Evolutionary conservation across 176 grass and related monocot genomes (phyloP).

Genomic region (Musa acuminata): DNA sequence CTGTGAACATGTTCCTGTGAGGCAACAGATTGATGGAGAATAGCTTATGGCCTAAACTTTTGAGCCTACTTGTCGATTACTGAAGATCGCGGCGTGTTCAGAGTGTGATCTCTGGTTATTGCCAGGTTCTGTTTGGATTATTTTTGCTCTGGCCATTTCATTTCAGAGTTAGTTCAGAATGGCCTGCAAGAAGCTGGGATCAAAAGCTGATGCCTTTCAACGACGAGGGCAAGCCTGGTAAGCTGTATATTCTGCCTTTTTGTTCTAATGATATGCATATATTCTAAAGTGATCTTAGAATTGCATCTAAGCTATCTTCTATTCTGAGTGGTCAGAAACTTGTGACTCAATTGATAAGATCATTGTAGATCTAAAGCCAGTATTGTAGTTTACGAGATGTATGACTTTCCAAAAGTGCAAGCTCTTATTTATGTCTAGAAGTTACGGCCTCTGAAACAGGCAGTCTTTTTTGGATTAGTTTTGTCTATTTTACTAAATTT

Average conservation of each 20-base stretch:
- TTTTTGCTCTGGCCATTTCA: background rate
- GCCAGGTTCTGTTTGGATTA: background rate
- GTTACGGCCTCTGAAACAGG: background rate
- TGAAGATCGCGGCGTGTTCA: background rate
- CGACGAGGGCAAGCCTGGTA: constrained; percentile 19
- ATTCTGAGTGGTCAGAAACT: too few relatives aligned
- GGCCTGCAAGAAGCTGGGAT: constrained; percentile 11
- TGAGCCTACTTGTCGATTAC: background rate
- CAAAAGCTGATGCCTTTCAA: constrained; percentile 15
- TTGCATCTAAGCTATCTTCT: too few relatives aligned
- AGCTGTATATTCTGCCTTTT: background rate
- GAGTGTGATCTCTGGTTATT: background rate
- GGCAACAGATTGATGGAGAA: background rate
- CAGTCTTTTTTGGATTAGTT: too few relatives aligned
- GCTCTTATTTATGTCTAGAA: background rate
- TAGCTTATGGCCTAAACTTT: background rate
- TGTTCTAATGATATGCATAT: too few relatives aligned
- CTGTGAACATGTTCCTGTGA: background rate
- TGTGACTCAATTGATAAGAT: background rate
- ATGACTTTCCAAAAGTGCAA: background rate
- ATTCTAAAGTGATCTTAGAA: too few relatives aligned
- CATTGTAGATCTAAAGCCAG: background rate
- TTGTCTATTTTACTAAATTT: too few relatives aligned
- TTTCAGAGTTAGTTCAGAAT: background rate
- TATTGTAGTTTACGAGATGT: background rate